phyloP scores from a whole-genome alignment of 129 eudicot species.

The Chrysanthemum lavandulifolium region DNA sequence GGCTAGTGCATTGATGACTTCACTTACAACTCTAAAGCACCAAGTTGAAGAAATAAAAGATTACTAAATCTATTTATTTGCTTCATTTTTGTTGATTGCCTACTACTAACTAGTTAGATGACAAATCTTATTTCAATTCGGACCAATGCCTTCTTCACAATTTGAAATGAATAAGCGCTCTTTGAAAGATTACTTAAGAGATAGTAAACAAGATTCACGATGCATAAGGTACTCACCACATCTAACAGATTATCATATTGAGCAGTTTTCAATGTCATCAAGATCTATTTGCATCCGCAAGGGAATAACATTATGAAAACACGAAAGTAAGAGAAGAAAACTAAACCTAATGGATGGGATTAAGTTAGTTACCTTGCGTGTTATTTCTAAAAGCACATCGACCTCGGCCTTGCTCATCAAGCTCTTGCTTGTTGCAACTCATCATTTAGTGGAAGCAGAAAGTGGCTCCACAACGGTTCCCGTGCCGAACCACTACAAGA shows the following conservation, averaged over 20 bases:
- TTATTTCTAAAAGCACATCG: constrained; percentile 78
- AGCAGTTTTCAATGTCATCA: constrained; percentile 56
- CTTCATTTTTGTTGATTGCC: neutral
- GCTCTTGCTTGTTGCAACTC: constrained; percentile 84
- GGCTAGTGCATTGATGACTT: constrained; percentile 10
- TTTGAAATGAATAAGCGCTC: neutral
- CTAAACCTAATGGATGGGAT: neutral
- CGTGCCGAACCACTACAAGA: constrained; percentile 76
- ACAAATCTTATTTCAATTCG: no score
- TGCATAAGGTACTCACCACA: constrained; percentile 49
- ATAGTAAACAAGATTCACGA: constrained; percentile 10
- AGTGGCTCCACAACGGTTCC: constrained; percentile 84
- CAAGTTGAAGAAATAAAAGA: constrained; percentile 11
- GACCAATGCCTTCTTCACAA: neutral
- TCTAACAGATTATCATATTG: constrained; percentile 51
- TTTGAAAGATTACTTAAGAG: neutral
- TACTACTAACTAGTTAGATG: neutral
- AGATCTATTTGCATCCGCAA: constrained; percentile 66
- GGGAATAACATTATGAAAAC: constrained; percentile 11
- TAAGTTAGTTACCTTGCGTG: constrained; percentile 56
- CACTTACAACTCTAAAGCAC: constrained; percentile 4
- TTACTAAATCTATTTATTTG: neutral
- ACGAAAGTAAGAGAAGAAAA: neutral
- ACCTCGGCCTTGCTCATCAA: constrained; percentile 78
- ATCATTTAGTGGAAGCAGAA: constrained; percentile 89